Evolutionary conservation across 306 rosid species (phyloP).

Genomic region (Cucumis hystrix): DNA sequence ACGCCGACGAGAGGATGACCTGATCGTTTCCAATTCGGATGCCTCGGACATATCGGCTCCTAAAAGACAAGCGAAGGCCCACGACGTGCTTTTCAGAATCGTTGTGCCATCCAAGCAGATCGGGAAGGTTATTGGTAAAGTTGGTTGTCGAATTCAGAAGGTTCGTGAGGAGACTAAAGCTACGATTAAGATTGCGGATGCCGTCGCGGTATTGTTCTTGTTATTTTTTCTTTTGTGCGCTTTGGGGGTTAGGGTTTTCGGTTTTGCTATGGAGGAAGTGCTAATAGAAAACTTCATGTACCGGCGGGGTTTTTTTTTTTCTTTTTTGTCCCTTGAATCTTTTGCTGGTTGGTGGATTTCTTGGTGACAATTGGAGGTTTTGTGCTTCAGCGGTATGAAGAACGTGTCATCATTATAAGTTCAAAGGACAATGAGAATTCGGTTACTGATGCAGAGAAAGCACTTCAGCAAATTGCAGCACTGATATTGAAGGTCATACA

Average conservation of each 20-base stretch:
- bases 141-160: conserved; percentile 75
- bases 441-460: conserved; percentile 77
- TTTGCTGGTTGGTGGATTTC: neutral
- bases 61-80: conserved; percentile 44
- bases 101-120: conserved; percentile 83
- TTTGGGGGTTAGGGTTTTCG: conserved; percentile 10
- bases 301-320: neutral
- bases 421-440: conserved; percentile 54
- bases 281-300: neutral
- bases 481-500: conserved; percentile 61
- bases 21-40: conserved; percentile 8
- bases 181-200: conserved; percentile 74
- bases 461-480: conserved; percentile 59
- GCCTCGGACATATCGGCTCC: conserved; percentile 29
- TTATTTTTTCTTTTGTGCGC: neutral
- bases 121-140: conserved; percentile 93
- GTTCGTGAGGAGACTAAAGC: conserved; percentile 76
- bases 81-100: conserved; percentile 73
- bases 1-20: conserved; percentile 74
- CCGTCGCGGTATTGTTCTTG: conserved; percentile 38
- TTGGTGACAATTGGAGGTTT: neutral
- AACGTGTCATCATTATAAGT: conserved; percentile 85
- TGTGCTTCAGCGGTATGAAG: conserved; percentile 67
- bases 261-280: neutral
- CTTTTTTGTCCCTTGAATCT: neutral